phyloP scores from a whole-genome alignment of 176 grass and related monocot species.

The Saccharum officinarum region DNA sequence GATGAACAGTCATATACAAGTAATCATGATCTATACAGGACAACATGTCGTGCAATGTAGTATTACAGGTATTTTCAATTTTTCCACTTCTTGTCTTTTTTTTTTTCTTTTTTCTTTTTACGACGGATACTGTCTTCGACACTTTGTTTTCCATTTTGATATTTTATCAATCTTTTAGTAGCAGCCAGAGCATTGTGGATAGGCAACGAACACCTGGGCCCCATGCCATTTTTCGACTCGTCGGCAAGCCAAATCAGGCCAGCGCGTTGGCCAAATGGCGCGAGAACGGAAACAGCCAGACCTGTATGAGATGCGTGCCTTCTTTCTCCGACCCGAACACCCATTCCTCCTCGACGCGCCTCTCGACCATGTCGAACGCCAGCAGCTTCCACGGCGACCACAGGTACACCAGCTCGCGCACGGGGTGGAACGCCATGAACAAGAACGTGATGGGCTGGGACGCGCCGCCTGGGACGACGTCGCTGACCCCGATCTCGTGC shows the following conservation, averaged over 20 bases:
- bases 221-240: background rate
- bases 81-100: background rate
- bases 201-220: background rate
- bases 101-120: too few species aligned
- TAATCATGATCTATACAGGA: background rate
- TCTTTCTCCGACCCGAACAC: slow-evolving; percentile 50
- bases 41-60: background rate
- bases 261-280: slow-evolving; percentile 62
- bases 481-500: slow-evolving; percentile 52
- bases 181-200: background rate
- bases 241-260: slow-evolving; percentile 16
- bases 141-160: background rate
- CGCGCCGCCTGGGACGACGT: slow-evolving; percentile 32
- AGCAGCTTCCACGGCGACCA: slow-evolving; percentile 65
- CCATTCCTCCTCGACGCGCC: slow-evolving; percentile 54
- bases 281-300: slow-evolving; percentile 86
- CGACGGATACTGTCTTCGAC: background rate
- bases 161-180: background rate
- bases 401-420: slow-evolving; percentile 76
- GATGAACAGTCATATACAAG: background rate
- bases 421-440: slow-evolving; percentile 85
- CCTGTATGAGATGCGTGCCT: slow-evolving; percentile 66
- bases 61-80: background rate
- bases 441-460: slow-evolving; percentile 32
- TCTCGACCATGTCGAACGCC: slow-evolving; percentile 52